Conservation (phyloP, 352 stramenopile species). For the Phytophthora citricola region DNA sequence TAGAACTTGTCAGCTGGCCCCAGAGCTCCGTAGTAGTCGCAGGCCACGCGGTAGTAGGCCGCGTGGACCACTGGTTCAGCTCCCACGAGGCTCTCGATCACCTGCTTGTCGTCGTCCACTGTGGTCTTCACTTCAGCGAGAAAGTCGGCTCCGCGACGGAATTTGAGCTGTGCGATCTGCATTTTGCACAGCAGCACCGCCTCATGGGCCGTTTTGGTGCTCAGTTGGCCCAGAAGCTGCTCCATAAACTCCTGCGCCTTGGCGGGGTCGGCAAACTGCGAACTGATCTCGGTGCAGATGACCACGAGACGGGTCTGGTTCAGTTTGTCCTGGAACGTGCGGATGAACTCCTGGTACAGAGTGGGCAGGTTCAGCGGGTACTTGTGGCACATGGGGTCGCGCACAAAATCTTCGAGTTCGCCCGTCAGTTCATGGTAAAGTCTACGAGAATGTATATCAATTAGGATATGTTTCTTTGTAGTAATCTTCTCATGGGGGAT, state of each 20-base stretch:
- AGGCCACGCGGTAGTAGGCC: conserved; percentile 92
- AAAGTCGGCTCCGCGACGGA: conserved; percentile 68
- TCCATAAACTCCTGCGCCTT: conserved; percentile 81
- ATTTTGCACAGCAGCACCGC: conserved; percentile 79
- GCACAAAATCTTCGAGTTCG: conserved; percentile 92
- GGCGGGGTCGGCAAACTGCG: conserved; percentile 61
- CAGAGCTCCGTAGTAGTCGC: conserved; percentile 92
- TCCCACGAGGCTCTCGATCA: conserved; percentile 84
- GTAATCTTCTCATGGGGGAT: not conserved
- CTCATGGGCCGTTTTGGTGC: conserved; percentile 69
- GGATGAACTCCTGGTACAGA: conserved; percentile 96
- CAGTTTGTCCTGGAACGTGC: conserved; percentile 94
- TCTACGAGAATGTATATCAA: conserved; percentile 51
- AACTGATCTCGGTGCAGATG: conserved; percentile 93
- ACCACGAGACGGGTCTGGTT: conserved; percentile 95
- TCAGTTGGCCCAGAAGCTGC: conserved; percentile 60
- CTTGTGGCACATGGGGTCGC: conserved; percentile 73
- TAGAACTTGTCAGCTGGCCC: conserved; percentile 97
- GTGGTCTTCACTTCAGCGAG: conserved; percentile 67
- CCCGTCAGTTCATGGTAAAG: conserved; percentile 98
- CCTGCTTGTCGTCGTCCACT: conserved; percentile 75
- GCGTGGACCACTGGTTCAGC: conserved; percentile 93
- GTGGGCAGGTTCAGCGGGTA: conserved; percentile 59
- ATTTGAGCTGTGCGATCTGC: conserved; percentile 79
- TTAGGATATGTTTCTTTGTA: not conserved